Base-by-base conservation (phyloP, 805 yeast genomes). In the Ogataea pignaliae region DNA sequence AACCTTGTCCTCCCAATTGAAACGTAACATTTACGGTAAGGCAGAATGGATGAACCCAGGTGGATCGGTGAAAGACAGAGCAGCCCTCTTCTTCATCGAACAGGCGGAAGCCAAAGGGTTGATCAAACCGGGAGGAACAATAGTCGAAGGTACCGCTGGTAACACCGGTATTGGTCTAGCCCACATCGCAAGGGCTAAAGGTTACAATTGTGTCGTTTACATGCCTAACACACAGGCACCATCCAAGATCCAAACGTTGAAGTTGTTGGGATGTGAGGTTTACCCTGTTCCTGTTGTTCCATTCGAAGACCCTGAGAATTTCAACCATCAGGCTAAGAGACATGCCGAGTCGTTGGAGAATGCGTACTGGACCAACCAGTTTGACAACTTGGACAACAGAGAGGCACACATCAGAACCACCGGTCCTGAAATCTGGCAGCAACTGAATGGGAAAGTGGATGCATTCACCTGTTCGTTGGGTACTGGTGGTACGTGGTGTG, bases 161-260 rank as follows among this genome's bases (percentile, higher is more conserved):
- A 88, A 88, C 67, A 88, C 97, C n/a, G 97, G 96, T 14, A 88
- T 88, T 53, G 96, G 96, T 1, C 69, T 88, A 44, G 96, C 96
- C 7, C 81, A 76, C 56, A 79, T 83, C 37, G 86, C 95, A 60
- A 72, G 95, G 31, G 76, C 90, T 39, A 78, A 83, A 54, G 96
- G 96, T 29, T 88, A 88, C 71, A 78, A 83, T 44, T 81, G 93
- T 62, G 81, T 88, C 40, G 85, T 88, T 46, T 88, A 87, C 70
- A 88, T 88, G 89, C 97, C 97, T 46, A 79, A 88, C 64, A 87
- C 95, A 2, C 96, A 88, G 64, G 78, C 93, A 6, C 85, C 85
- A 52, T 73, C 80, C 37, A 88, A 88, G 60, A 83, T 88, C 42
- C 85, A 86, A 52, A 79, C 86, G 5, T 69, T 88, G 60, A 73